These are phyloP conservation scores for Leccinum rimulosum DNA, from an alignment of 768 basidiomycete genomes.

Conservation along the genomic window DNA sequence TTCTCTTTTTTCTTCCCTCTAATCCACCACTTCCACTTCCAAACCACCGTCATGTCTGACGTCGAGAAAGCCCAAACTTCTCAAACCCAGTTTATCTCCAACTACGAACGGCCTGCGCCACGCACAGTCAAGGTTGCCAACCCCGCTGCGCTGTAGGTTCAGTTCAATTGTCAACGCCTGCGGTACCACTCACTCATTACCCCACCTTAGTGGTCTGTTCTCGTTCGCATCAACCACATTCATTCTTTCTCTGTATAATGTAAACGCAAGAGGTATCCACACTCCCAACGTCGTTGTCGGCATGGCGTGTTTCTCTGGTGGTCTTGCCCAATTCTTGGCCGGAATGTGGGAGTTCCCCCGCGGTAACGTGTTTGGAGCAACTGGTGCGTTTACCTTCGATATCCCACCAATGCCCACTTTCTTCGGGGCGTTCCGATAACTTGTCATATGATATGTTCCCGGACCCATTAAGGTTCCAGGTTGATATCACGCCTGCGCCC, in stretches of 20 bases:
- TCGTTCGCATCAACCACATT: conserved; percentile 84
- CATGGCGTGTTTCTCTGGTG: conserved; percentile 84
- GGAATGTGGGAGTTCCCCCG: conserved; percentile 86
- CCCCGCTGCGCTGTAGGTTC: conserved; percentile 41
- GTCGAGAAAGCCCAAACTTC: conserved; percentile 30
- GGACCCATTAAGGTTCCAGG: no score
- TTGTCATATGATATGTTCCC: neutral
- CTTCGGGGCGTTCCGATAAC: neutral
- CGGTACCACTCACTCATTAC: neutral
- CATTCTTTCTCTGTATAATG: conserved; percentile 74
- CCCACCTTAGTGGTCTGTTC: conserved; percentile 59
- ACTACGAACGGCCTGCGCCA: conserved; percentile 20
- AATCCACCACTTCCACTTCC: neutral
- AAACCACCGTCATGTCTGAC: conserved; percentile 32
- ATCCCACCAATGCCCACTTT: neutral
- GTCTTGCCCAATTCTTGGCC: conserved; percentile 80
- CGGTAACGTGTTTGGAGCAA: conserved; percentile 69
- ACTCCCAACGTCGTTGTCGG: conserved; percentile 74
- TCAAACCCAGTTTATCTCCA: conserved; percentile 19
- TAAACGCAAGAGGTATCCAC: conserved; percentile 49
- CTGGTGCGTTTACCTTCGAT: conserved; percentile 45
- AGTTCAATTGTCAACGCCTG: neutral
- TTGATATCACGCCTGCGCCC: neutral
- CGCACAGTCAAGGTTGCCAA: conserved; percentile 48
- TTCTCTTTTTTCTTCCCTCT: neutral